Evolutionary conservation across 768 basidiomycete species (phyloP).

Genomic region (Mycena olivaceomarginata): DNA sequence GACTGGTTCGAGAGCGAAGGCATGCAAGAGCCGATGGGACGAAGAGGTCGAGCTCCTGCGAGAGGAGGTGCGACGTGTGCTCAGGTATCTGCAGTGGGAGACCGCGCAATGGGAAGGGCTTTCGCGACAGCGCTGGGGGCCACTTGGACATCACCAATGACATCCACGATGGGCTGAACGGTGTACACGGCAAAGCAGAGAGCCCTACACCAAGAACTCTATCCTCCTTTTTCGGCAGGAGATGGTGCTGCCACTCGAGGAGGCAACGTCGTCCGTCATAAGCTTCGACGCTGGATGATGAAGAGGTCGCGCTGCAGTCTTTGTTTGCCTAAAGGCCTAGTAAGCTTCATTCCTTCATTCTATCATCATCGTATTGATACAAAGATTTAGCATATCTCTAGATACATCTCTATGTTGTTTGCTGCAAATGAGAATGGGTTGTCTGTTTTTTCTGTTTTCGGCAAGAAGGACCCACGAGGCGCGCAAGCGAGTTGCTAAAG

Average conservation of each 20-base stretch:
- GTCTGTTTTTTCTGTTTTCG: too few species aligned
- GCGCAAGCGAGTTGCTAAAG: too few species aligned
- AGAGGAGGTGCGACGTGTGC: constrained; percentile 43
- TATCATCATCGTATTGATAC: too few species aligned
- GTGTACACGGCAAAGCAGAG: constrained; percentile 4
- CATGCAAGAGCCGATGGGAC: constrained; percentile 37
- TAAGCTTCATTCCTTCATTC: too few species aligned
- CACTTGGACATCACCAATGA: neutral
- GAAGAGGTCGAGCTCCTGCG: constrained; percentile 47
- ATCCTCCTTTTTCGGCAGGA: neutral
- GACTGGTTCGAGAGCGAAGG: constrained; percentile 47
- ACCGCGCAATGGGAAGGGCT: neutral
- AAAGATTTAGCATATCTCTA: too few species aligned
- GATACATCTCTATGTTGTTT: too few species aligned
- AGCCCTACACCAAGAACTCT: neutral
- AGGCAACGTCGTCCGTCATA: neutral
- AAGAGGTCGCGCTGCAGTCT: neutral
- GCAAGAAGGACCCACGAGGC: too few species aligned
- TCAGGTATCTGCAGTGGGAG: constrained; percentile 15
- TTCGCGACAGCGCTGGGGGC: too few species aligned
- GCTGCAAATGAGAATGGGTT: too few species aligned
- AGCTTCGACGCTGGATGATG: neutral
- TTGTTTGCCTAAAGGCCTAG: too few species aligned
- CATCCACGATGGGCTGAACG: neutral
- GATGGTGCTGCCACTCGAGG: neutral